Conservation (phyloP, 371 early-diverging fungal species). For the Parasitella parasitica region DNA sequence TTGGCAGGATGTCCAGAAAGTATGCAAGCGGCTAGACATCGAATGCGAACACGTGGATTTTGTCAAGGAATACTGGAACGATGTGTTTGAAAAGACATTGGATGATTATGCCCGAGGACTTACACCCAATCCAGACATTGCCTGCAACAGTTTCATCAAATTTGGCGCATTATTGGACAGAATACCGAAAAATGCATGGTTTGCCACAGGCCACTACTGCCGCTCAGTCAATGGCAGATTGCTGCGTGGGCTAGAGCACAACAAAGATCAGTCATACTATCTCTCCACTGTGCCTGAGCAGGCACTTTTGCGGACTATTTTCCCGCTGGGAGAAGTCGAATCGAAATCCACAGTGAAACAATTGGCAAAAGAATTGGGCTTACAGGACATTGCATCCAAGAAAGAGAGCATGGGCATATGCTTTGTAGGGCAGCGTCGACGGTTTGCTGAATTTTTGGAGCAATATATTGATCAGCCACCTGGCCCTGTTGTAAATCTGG, state of each 20-base stretch:
- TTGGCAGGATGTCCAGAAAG: slow-evolving; percentile 80
- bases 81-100: slow-evolving; percentile 80
- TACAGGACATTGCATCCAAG: slow-evolving; percentile 64
- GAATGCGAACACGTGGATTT: slow-evolving; percentile 73
- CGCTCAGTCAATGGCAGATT: slow-evolving; percentile 35
- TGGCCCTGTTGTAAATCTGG: slow-evolving; percentile 64
- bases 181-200: slow-evolving; percentile 49
- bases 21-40: slow-evolving; percentile 67
- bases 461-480: slow-evolving; percentile 59
- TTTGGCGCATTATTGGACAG: slow-evolving; percentile 80
- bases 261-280: slow-evolving; percentile 94
- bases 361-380: slow-evolving; percentile 60
- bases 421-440: slow-evolving; percentile 84
- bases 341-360: slow-evolving; percentile 73
- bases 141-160: slow-evolving; percentile 90
- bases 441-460: slow-evolving; percentile 79
- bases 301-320: slow-evolving; percentile 62
- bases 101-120: slow-evolving; percentile 68
- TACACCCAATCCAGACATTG: slow-evolving; percentile 94
- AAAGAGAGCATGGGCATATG: slow-evolving; percentile 96
- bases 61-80: slow-evolving; percentile 89
- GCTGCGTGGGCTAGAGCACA: slow-evolving; percentile 60
- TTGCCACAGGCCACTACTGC: slow-evolving; percentile 94
- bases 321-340: slow-evolving; percentile 79
- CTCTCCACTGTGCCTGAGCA: slow-evolving; percentile 66